phyloP scores from a whole-genome alignment of 108 stramenopile species.

The Fistulifera solaris region DNA sequence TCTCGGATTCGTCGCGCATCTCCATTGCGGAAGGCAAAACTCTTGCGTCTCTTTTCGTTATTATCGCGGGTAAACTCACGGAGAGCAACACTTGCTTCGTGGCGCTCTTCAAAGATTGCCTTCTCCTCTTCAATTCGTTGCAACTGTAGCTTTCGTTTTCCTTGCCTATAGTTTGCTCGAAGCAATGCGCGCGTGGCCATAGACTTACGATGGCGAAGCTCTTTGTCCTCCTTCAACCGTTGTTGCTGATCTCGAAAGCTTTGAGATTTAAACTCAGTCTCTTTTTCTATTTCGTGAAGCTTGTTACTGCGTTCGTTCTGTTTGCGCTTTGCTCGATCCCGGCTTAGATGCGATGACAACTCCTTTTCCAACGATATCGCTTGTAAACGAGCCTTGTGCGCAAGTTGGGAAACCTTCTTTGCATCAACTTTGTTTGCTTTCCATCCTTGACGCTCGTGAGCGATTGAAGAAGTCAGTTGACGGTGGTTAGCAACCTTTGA shows the following conservation, averaged over 20 bases:
- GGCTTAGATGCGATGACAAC: slow-evolving; percentile 46
- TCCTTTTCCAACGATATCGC: slow-evolving; percentile 46
- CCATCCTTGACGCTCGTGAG: slow-evolving; percentile 46
- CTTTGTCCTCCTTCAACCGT: slow-evolving; percentile 58
- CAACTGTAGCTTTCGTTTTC: slow-evolving; percentile 41
- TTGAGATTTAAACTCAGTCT: slow-evolving; percentile 62
- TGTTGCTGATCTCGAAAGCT: slow-evolving; percentile 69
- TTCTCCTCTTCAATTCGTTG: slow-evolving; percentile 46
- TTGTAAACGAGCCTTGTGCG: slow-evolving; percentile 49
- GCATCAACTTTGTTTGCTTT: slow-evolving; percentile 45
- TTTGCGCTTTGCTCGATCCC: slow-evolving; percentile 37
- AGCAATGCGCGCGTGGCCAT: slow-evolving; percentile 46
- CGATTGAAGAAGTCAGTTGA: slow-evolving; percentile 7
- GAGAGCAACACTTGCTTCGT: slow-evolving; percentile 43
- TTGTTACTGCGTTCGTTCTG: slow-evolving; percentile 22
- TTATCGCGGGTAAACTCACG: slow-evolving; percentile 21
- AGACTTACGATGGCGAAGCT: slow-evolving; percentile 52
- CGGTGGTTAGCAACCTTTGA: slow-evolving; percentile 18
- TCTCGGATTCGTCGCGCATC: slow-evolving; percentile 49
- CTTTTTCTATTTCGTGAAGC: slow-evolving; percentile 45
- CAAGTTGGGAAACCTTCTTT: slow-evolving; percentile 34
- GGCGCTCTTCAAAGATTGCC: slow-evolving; percentile 50
- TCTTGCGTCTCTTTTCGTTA: slow-evolving; percentile 53
- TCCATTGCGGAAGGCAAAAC: slow-evolving; percentile 62
- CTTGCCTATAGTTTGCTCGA: slow-evolving; percentile 50